These are phyloP conservation scores for Clarireedia paspali DNA, from an alignment of 2,329 filamentous ascomycete genomes.

Conservation along the genomic window DNA sequence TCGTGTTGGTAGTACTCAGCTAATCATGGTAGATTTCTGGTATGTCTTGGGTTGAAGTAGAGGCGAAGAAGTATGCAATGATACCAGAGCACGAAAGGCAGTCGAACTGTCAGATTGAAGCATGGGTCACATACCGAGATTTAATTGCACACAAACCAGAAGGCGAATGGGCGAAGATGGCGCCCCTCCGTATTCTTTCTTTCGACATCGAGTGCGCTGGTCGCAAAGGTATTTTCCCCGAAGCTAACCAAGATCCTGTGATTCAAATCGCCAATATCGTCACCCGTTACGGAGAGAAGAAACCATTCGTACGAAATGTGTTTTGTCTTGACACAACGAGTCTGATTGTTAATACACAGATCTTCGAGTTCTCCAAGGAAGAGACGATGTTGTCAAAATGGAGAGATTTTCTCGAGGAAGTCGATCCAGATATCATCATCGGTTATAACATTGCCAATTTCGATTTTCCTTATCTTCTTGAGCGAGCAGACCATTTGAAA, in stretches of 20 bases:
- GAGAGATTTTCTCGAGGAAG: slow-evolving; percentile 81
- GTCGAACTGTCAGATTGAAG: slow-evolving; percentile 96
- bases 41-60: slow-evolving; percentile 96
- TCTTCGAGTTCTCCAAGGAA: slow-evolving; percentile 75
- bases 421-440: slow-evolving; percentile 95
- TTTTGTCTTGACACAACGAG: slow-evolving; percentile 92
- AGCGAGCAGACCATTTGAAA: slow-evolving; percentile 80
- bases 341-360: slow-evolving; percentile 88
- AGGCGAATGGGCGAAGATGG: slow-evolving; percentile 97
- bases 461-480: slow-evolving; percentile 92
- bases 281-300: slow-evolving; percentile 87
- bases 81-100: slow-evolving; percentile 60
- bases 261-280: slow-evolving; percentile 98
- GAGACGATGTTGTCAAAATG: slow-evolving; percentile 87
- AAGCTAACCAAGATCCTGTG: slow-evolving; percentile 83
- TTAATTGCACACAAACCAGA: slow-evolving; percentile 81
- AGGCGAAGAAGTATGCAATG: slow-evolving; percentile 64
- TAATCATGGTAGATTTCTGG: slow-evolving; percentile 58
- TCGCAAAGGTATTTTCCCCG: slow-evolving; percentile 94
- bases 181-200: slow-evolving; percentile 82
- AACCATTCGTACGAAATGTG: slow-evolving; percentile 92
- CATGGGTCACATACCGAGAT: slow-evolving; percentile 72
- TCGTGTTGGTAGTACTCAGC: not conserved
- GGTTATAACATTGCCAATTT: slow-evolving; percentile 99
- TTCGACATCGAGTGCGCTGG: slow-evolving; percentile 99